Evolutionary conservation across 257 asterid species (phyloP), one percentile per base, ranked within the genome.

Genomic region (Lithospermum erythrorhizon): DNA sequence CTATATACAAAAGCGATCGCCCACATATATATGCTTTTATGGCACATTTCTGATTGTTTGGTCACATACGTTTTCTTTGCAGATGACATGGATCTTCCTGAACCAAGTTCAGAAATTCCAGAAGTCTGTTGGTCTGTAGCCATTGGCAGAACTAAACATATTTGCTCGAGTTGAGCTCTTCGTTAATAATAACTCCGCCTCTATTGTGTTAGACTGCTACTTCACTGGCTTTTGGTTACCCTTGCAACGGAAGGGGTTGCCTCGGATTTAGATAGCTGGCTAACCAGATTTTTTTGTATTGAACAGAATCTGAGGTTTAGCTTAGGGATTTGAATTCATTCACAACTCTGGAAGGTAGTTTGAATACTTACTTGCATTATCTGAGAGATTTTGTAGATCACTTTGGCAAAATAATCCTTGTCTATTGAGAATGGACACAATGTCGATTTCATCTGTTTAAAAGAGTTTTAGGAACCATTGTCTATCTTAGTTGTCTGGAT

Each of bases 11-110:
- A 41, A 41, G 5, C 16, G 49, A 14, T 41, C 18, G 4, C 18
- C 13, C 49, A 41, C 3, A 2, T 41, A 13, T 11, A 41, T 1
- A 35, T 35, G 45, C 45, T 35, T 10, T 6, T 41, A 14, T 41
- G 49, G 3, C 18, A 11, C 17, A n/a, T 56, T 10, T 56, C 11
- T 56, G 9, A 56, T 56, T 2, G 6, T 5, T 6, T 23, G 1
- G 3, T 22, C 7, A 21, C 23, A 22, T 23, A 14, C 14, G 6
- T 10, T 35, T 7, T 24, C 14, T 23, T 22, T 56, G 60, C 41
- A 56, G 37, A 56, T 56, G 60, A 56, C 60, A 23, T 56, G 60
- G 60, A 56, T 56, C 60, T 56, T 56, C 60, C 41, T 56, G 1
- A 56, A 24, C 37, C 60, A 56, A 56, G 23, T 56, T 9, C 60